Evolutionary conservation across 345 rosid species (phyloP).

Genomic region (Cardamine resedifolia): DNA sequence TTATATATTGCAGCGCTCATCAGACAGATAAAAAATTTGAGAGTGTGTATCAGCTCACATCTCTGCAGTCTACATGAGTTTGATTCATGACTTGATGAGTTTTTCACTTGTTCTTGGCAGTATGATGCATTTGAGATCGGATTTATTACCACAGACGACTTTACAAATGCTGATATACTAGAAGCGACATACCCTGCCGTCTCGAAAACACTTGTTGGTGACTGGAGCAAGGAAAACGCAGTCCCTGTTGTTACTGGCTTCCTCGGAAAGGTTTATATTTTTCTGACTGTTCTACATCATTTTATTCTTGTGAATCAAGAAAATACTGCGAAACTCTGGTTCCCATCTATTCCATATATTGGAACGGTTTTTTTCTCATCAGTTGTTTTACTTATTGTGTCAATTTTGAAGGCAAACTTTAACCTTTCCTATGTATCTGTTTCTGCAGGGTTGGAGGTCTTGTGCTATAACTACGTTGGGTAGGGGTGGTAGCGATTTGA

Average conservation of each 20-base stretch:
- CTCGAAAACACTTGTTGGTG: slow-evolving; percentile 64
- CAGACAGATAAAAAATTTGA: neutral
- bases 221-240: slow-evolving; percentile 74
- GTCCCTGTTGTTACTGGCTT: slow-evolving; percentile 89
- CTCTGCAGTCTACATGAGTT: neutral
- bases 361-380: neutral
- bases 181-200: slow-evolving; percentile 96
- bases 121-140: slow-evolving; percentile 95
- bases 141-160: slow-evolving; percentile 87
- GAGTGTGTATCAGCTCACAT: neutral
- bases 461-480: slow-evolving; percentile 90
- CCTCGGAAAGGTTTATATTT: slow-evolving; percentile 71
- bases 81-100: slow-evolving; percentile 14
- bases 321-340: neutral
- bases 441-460: slow-evolving; percentile 76
- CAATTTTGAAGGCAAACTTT: neutral
- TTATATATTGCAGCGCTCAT: neutral
- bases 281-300: neutral
- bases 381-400: neutral
- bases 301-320: neutral
- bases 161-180: slow-evolving; percentile 89
- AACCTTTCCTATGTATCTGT: neutral
- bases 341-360: neutral
- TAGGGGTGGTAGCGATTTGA: slow-evolving; percentile 93
- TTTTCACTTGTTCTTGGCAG: slow-evolving; percentile 49